Conservation (phyloP, 2,329 filamentous ascomycete species). For the Cladophialophora chaetospira region DNA sequence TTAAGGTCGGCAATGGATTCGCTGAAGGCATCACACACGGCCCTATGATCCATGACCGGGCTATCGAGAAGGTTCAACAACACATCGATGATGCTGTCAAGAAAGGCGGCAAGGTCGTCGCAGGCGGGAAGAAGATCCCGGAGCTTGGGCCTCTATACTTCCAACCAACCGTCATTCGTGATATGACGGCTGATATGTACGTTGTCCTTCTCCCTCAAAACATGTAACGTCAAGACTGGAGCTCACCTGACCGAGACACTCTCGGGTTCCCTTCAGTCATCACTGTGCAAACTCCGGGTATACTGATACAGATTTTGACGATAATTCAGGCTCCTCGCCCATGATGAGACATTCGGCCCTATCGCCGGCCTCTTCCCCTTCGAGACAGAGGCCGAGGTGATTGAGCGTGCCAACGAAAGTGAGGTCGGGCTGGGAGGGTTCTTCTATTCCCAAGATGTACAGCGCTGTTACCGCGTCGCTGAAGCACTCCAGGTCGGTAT, state of each 20-base stretch:
- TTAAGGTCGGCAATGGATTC: constrained; percentile 61
- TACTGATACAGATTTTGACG: no score
- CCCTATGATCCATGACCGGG: constrained; percentile 62
- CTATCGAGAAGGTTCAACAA: constrained; percentile 31
- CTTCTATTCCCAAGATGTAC: constrained; percentile 61
- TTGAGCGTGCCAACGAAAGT: constrained; percentile 53
- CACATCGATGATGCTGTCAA: constrained; percentile 52
- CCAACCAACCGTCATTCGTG: constrained; percentile 59
- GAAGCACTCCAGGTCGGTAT: constrained; percentile 61
- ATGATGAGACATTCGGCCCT: constrained; percentile 56
- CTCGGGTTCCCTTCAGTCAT: no score
- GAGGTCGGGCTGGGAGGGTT: constrained; percentile 62
- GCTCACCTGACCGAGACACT: no score
- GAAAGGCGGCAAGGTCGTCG: constrained; percentile 58
- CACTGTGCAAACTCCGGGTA: no score
- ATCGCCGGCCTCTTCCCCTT: constrained; percentile 55
- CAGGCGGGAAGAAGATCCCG: constrained; percentile 42
- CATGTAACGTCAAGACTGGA: no score
- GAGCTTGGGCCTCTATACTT: constrained; percentile 64
- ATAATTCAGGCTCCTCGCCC: no score
- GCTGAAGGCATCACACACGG: constrained; percentile 52
- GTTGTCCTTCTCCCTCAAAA: no score
- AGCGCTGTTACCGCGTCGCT: constrained; percentile 59
- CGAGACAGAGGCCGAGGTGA: constrained; percentile 54
- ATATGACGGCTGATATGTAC: constrained; percentile 53